These are phyloP conservation scores for Hymenoscyphus scutula DNA, from an alignment of 2,329 filamentous ascomycete genomes.

Conservation along the genomic window DNA sequence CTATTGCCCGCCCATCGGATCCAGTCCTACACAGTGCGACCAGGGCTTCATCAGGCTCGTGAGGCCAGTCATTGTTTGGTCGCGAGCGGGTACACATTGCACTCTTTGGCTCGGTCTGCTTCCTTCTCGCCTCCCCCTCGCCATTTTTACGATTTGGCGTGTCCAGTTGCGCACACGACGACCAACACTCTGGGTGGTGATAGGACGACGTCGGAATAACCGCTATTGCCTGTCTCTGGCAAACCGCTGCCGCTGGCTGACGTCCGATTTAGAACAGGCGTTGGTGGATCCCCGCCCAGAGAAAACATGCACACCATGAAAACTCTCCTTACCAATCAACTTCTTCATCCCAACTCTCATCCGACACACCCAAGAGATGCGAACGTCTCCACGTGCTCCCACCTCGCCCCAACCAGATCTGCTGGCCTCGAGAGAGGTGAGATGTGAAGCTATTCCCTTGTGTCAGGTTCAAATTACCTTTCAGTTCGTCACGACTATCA, in stretches of 20 bases:
- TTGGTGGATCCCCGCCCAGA: background rate
- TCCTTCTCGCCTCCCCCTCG: background rate
- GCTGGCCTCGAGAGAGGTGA: background rate
- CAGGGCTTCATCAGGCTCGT: background rate
- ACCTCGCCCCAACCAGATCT: background rate
- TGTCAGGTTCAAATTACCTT: background rate
- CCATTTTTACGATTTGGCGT: no score
- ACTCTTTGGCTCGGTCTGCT: background rate
- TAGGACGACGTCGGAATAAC: conserved; percentile 2
- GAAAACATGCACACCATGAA: conserved; percentile 2
- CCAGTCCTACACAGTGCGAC: background rate
- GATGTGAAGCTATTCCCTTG: background rate
- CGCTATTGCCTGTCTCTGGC: background rate
- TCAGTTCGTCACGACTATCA: background rate
- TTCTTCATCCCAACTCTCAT: background rate
- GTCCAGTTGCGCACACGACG: no score
- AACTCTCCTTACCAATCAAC: background rate
- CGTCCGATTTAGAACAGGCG: conserved; percentile 1
- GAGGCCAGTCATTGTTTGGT: background rate
- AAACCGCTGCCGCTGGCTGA: conserved; percentile 4
- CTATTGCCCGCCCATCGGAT: background rate
- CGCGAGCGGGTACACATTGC: background rate
- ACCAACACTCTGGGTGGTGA: background rate
- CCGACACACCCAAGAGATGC: background rate
- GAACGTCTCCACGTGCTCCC: conserved; percentile 1